Evolutionary conservation across 2,329 filamentous ascomycete species (phyloP), one percentile per base, ranked within the genome.

Genomic region (Coniochaeta ligniaria): DNA sequence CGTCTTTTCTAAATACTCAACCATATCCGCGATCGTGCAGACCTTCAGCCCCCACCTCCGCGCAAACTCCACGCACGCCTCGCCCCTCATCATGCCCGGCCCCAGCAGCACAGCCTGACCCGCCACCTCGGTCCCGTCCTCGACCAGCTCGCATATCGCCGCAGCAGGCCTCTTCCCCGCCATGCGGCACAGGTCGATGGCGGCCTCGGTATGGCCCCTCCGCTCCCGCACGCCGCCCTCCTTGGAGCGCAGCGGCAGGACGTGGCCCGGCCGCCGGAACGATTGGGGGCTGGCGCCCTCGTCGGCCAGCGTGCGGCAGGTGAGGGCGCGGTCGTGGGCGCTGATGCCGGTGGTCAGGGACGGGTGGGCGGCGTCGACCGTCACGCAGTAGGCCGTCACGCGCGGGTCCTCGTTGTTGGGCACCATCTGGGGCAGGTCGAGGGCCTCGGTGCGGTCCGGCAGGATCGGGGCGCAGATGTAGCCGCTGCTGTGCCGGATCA

Each of bases 1-100:
- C 43, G 81, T 87, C 79, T 86, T 87, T 74, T 95, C 89, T 61
- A 96, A 78, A 73, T 96, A 90, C 61, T 79, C 80, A 31, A 94
- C 88, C 76, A 99, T 75, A 75, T 94, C 92, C 72, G 94, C 92
- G 76, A 99, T 98, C 33, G 95, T 98, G 76, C 93, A 96, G 62
- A 96, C 92, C 79, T 90, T 95, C 67, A 99, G 79, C 5, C 92
- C 92, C 87, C 90, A 98, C 75, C 83, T 87, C 75, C 86, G 86
- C 31, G 92, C 95, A 81, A 99, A 99, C 58, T 81, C 83, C 70
- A 99, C 79, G 76, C 93, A 97, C 41, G 85, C 90, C 77, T 96
- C 92, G 64, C 92, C 86, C 66, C 92, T 80, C 86, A 98, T 88
- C 95, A 99, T 99, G 28, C 89, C 91, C n/a, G 87, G 84, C 22